phyloP scores from a whole-genome alignment of 768 basidiomycete species.

The Tremella yokohamensis region DNA sequence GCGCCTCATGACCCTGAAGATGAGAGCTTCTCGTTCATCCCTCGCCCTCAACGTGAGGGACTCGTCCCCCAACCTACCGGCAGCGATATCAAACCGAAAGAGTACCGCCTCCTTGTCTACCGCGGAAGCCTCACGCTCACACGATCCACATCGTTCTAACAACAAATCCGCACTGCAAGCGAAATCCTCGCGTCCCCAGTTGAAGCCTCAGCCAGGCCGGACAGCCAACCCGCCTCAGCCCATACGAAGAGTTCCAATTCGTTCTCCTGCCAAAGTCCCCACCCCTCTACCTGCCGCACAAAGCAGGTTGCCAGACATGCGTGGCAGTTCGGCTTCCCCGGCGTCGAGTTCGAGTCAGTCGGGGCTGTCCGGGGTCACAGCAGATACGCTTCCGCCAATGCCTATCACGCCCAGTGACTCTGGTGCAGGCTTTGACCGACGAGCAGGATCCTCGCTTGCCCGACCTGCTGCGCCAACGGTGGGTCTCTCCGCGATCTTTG shows the following conservation, averaged over 20 bases:
- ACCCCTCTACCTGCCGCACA: background rate
- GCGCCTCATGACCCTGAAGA: background rate
- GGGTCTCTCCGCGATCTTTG: too few species aligned
- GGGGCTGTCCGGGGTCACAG: constrained; percentile 11
- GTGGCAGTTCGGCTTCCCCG: background rate
- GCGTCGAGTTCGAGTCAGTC: constrained; percentile 1
- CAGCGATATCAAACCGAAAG: background rate
- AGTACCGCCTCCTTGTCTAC: background rate
- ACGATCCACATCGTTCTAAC: background rate
- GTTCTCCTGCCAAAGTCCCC: background rate
- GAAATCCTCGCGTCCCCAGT: background rate
- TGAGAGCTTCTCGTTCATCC: background rate
- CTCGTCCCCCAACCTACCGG: background rate
- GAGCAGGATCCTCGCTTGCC: too few species aligned
- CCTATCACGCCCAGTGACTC: constrained; percentile 32
- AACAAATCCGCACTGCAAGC: background rate
- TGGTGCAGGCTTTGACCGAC: background rate
- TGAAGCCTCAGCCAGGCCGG: background rate
- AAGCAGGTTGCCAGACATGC: background rate
- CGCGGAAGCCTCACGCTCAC: background rate
- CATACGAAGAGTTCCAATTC: background rate
- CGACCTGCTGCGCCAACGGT: too few species aligned
- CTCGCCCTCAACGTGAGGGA: background rate
- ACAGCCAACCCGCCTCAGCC: background rate
- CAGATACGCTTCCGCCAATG: constrained; percentile 21